These are phyloP conservation scores for Penicillium herquei DNA, from an alignment of 495 filamentous ascomycete genomes.

Conservation along the genomic window DNA sequence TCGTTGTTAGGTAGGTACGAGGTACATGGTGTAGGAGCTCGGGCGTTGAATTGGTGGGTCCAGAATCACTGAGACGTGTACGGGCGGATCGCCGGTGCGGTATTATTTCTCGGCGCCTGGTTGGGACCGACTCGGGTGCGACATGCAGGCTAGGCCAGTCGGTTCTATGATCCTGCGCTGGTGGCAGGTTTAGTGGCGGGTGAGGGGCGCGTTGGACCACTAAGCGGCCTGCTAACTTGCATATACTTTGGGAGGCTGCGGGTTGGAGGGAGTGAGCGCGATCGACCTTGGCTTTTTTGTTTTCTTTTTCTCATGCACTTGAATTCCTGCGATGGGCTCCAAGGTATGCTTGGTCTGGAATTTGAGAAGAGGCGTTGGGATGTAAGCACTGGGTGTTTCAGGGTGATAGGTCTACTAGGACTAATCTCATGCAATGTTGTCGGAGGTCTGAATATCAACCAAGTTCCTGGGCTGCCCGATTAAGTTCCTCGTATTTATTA, in stretches of 20 bases:
- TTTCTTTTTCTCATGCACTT: neutral
- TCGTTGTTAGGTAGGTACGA: no score
- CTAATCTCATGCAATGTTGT: no score
- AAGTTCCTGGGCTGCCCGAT: no score
- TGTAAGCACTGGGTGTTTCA: neutral
- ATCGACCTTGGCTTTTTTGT: neutral
- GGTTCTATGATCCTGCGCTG: conserved; percentile 19
- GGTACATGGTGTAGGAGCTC: no score
- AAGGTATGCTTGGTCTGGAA: neutral
- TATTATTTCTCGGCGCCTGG: conserved; percentile 18
- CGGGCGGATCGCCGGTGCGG: conserved; percentile 1
- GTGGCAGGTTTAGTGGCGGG: conserved; percentile 9
- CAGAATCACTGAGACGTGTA: no score
- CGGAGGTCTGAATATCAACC: no score
- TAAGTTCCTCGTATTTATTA: no score
- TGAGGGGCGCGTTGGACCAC: neutral
- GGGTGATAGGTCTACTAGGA: no score
- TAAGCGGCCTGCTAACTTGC: neutral
- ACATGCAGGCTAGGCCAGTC: conserved; percentile 22
- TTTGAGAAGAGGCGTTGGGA: neutral
- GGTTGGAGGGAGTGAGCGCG: neutral
- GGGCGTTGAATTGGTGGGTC: no score
- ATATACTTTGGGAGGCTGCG: conserved; percentile 2
- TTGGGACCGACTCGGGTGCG: conserved; percentile 28
- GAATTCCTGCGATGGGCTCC: neutral